Base-by-base conservation (phyloP, 2,329 filamentous ascomycete species). In the Helicocarpus griseus region DNA sequence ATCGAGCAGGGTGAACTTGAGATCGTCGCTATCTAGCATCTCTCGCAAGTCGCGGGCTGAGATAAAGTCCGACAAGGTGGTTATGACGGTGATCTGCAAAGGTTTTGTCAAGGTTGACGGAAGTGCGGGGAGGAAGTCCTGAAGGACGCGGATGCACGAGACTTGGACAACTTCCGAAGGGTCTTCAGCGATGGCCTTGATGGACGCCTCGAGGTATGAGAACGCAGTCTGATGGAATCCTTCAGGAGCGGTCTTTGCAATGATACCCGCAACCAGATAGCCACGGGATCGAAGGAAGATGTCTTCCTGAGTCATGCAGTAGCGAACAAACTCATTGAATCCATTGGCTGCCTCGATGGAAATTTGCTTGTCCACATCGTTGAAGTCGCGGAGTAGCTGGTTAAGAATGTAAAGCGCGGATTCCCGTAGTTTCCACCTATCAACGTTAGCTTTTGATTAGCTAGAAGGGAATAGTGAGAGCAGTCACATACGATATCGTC, bases 101-200 rank as follows among this genome's bases (percentile, higher is more conserved):
- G 68, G 77, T 65, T 66, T 77, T 22, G 75, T 80, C 39, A 73
- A 66, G 35, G 66, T 65, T 38, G 67, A 63, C 28, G 78, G 74
- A 43, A 84, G 66, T 28, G 77, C 70, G 48, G 78, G 76, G 11
- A 84, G 68, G 51, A 83, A 80, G 61, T 79, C 78, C 61, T 96
- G 89, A 33, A 95, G 71, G 1, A 89, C 85, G 65, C 91, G 90
- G 61, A 97, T 86, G 62, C 89, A 95, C 19, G 91, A 84, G 17
- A 95, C 90, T 66, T 93, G 88, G 40, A 97, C 91, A 33, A 97
- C 82, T 65, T 96, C 90, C 0, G 87, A 86, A 19, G 82, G 74
- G 57, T 95, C 90, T 33, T 75, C 75, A 8, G 81, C 82, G 57
- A 95, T 87, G 6, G 85, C 83, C 48, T 85, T 80, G 49, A 97